Conservation (phyloP, 371 early-diverging fungal genomes). For the Mortierella sp. region DNA sequence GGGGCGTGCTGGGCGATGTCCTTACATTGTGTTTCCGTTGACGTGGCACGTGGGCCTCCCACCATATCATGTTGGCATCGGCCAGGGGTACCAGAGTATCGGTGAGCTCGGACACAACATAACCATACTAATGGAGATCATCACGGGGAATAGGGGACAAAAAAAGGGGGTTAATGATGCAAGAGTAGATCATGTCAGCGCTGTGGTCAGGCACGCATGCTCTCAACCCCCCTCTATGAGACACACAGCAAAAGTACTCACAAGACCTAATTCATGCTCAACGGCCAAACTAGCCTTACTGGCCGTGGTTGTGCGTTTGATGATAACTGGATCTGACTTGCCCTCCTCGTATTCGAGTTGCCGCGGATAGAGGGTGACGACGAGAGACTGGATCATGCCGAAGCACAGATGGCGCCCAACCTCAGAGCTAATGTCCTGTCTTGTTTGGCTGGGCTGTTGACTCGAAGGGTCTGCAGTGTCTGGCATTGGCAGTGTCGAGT, state of each 20-base stretch:
- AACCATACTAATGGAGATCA: slow-evolving; percentile 22
- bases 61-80: slow-evolving; percentile 39
- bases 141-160: slow-evolving; percentile 2
- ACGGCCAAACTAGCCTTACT: slow-evolving; percentile 39
- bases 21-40: slow-evolving; percentile 36
- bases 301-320: slow-evolving; percentile 29
- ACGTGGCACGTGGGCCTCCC: slow-evolving; percentile 46
- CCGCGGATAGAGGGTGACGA: slow-evolving; percentile 49
- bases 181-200: neutral
- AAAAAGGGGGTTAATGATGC: neutral
- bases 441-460: neutral
- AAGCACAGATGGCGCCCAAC: slow-evolving; percentile 43
- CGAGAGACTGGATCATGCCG: slow-evolving; percentile 53
- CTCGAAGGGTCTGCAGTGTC: neutral
- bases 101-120: slow-evolving; percentile 38
- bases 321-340: slow-evolving; percentile 37
- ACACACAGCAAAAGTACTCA: slow-evolving; percentile 9
- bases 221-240: neutral
- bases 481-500: neutral
- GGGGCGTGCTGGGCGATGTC: neutral
- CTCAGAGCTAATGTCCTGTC: slow-evolving; percentile 2
- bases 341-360: slow-evolving; percentile 36
- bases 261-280: slow-evolving; percentile 27
- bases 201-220: neutral
- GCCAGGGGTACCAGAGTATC: slow-evolving; percentile 31